phyloP scores from a whole-genome alignment of 345 rosid genomes.

The Euclidium syriacum region DNA sequence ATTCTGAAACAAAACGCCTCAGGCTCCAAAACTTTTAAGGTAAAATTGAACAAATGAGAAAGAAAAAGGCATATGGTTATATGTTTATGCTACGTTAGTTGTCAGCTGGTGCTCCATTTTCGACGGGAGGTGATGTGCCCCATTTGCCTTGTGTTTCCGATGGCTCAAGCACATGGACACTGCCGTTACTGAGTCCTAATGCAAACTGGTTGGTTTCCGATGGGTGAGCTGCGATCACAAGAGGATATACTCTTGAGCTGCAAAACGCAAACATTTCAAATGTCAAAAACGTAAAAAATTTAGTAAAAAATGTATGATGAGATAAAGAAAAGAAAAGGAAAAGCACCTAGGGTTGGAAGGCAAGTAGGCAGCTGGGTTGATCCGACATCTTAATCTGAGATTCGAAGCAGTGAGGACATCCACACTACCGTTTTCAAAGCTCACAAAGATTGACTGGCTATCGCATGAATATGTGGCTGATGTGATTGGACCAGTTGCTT shows the following conservation, averaged over 20 bases:
- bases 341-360: conserved; percentile 62
- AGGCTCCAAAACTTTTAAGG: too few species aligned
- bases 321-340: too few species aligned
- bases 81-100: too few species aligned
- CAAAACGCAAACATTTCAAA: neutral
- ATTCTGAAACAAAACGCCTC: neutral
- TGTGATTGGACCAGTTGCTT: conserved; percentile 67
- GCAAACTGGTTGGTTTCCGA: conserved; percentile 72
- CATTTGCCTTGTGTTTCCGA: conserved; percentile 70
- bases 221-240: conserved; percentile 80
- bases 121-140: conserved; percentile 75
- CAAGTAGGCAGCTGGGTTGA: conserved; percentile 62
- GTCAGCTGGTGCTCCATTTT: conserved; percentile 57
- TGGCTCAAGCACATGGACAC: conserved; percentile 67
- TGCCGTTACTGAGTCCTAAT: conserved; percentile 67
- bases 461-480: conserved; percentile 83
- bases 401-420: conserved; percentile 61
- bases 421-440: conserved; percentile 71
- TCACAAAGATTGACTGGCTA: conserved; percentile 63
- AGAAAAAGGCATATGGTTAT: conserved; percentile 34
- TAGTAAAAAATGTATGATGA: too few species aligned
- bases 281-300: too few species aligned
- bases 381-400: conserved; percentile 76
- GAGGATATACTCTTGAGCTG: conserved; percentile 75
- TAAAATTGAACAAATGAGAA: too few species aligned